A percentile compares a stretch with the other conserved stretches of the same genome.
Evolutionary conservation across 805 yeast genomes (phyloP).

Genomic region (Ogataea siamensis): DNA sequence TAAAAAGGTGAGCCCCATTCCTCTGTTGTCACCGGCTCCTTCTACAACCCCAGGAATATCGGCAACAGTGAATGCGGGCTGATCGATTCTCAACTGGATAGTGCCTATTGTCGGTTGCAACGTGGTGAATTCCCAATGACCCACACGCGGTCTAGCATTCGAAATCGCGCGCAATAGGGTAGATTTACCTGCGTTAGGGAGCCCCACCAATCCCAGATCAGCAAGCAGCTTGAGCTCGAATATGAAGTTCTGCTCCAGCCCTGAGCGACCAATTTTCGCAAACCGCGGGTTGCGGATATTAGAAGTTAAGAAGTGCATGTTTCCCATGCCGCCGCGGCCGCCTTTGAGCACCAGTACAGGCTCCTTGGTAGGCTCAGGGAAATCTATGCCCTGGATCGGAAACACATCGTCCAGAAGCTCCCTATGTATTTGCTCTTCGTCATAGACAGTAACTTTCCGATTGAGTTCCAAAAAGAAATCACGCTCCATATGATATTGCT

Average conservation of each 20-base stretch:
- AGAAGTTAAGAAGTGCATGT: conserved; percentile 87
- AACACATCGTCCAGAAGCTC: conserved; percentile 67
- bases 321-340: conserved; percentile 94
- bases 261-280: conserved; percentile 74
- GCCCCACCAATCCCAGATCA: conserved; percentile 89
- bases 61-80: conserved; percentile 82
- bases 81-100: conserved; percentile 61
- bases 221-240: conserved; percentile 88
- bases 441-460: conserved; percentile 63
- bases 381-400: conserved; percentile 81
- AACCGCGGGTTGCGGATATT: conserved; percentile 88
- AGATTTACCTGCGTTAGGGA: conserved; percentile 97
- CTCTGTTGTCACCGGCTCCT: conserved; percentile 82
- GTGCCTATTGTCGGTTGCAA: conserved; percentile 91
- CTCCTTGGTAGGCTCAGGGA: conserved; percentile 53
- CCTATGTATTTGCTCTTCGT: conserved; percentile 50
- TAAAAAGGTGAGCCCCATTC: conserved; percentile 91
- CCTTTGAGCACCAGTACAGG: conserved; percentile 77
- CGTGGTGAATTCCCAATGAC: conserved; percentile 97
- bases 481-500: conserved; percentile 62
- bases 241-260: conserved; percentile 62
- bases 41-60: conserved; percentile 95
- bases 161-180: conserved; percentile 85
- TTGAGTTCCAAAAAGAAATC: conserved; percentile 67
- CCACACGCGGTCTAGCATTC: conserved; percentile 84